Evolutionary conservation across 2,329 filamentous ascomycete species (phyloP), one percentile per base, ranked within the genome.

Genomic region (Colletotrichum spinosum): DNA sequence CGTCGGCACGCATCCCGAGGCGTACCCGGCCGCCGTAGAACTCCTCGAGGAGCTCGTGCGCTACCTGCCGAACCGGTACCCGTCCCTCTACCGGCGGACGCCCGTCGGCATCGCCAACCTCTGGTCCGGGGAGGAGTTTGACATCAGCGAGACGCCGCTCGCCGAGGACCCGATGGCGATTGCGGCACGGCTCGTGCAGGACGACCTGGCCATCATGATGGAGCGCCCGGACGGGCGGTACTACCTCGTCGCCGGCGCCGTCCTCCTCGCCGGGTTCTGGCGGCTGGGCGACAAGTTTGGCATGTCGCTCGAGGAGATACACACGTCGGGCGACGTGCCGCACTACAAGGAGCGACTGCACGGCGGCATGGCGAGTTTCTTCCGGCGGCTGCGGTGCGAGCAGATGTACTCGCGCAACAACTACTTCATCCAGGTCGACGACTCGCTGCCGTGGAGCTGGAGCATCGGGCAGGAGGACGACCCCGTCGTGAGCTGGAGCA

Each of bases 351-450:
- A 87, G 70, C 93, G 92, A 73, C 80, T 95, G 10, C 89, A 94
- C 73, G 89, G 88, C 65, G 90, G 91, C 11, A 95, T 94, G 92
- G 85, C 85, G 79, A 93, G 91, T 74, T 94, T 97, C 80, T 96
- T 97, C 80, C 83, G 86, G 0, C 81, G 93, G 0, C 76, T 96
- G 0, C 84, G 86, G 72, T 90, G 90, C 1, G 88, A 93, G 46
- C 86, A 88, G 49, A 84, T 84, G n/a, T 82, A 83, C 65, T 77
- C 74, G 56, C 83, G 92, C 64, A 93, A 94, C 74, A 95, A 96
- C 74, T 97, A 96, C 78, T 97, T 97, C 80, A 86, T 97, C 68
- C 93, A 97, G 78, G 92, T 96, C 1, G 93, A 97, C 72, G 92
- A 94, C 61, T 78, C 84, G 6, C 81, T 97, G 1, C 82, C 90